A percentile compares a stretch with the other conserved stretches of the same genome.
Conservation (phyloP, 768 basidiomycete species). For the Lentinus tigrinus region DNA sequence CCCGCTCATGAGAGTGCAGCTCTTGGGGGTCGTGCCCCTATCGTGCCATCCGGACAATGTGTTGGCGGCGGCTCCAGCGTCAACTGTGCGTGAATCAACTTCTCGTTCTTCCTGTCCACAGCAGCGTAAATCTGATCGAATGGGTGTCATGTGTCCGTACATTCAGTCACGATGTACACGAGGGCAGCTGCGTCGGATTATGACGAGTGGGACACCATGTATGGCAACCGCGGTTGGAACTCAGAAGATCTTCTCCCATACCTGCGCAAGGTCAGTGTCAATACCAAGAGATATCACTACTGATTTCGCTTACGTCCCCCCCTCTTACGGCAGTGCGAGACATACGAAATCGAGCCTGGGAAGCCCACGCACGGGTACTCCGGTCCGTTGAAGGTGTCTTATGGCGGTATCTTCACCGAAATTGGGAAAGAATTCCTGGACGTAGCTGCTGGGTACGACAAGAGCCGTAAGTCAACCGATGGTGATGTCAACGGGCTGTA, state of each 20-base stretch:
- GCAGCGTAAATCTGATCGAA: background rate
- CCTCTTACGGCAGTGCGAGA: slow-evolving; percentile 33
- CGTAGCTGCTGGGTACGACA: slow-evolving; percentile 24
- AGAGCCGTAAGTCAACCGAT: slow-evolving; percentile 14
- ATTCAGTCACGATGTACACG: slow-evolving; percentile 47
- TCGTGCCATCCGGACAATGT: slow-evolving; percentile 47
- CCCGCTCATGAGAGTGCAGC: slow-evolving; percentile 38
- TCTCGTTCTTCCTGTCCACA: background rate
- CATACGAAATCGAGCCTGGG: slow-evolving; percentile 32
- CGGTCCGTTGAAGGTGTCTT: slow-evolving; percentile 43
- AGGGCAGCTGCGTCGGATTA: slow-evolving; percentile 64
- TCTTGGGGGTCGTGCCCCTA: slow-evolving; percentile 41
- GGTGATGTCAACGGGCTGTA: slow-evolving; percentile 26
- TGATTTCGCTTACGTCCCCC: slow-evolving; percentile 21
- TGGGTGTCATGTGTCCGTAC: background rate
- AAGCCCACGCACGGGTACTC: slow-evolving; percentile 42
- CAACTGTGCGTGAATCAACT: slow-evolving; percentile 44
- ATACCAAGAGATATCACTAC: background rate
- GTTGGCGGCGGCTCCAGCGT: slow-evolving; percentile 64
- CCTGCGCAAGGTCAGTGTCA: slow-evolving; percentile 46
- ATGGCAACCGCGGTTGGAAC: slow-evolving; percentile 62
- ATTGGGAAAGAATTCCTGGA: slow-evolving; percentile 28
- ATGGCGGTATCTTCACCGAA: slow-evolving; percentile 24
- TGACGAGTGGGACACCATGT: slow-evolving; percentile 55
- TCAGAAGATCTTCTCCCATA: slow-evolving; percentile 58